Conservation (phyloP, 306 rosid genomes). For the Prunus padus region DNA sequence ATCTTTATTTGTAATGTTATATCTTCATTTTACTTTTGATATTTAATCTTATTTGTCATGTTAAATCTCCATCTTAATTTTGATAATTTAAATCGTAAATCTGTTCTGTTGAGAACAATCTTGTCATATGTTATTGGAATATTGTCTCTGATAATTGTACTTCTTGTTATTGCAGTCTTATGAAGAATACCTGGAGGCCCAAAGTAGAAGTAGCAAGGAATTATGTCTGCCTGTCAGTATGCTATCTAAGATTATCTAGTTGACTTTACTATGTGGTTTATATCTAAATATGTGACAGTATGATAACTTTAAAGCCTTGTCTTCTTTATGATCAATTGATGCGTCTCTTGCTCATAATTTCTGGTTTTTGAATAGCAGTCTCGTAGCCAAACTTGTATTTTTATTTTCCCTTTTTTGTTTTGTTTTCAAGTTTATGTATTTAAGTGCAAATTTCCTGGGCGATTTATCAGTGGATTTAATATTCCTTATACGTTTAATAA, state of each 20-base stretch:
- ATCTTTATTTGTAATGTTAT: neutral
- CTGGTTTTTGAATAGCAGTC: neutral
- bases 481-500: neutral
- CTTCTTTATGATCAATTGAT: neutral
- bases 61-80: neutral
- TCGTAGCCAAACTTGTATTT: neutral
- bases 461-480: neutral
- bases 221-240: conserved; percentile 29
- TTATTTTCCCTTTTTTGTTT: no score
- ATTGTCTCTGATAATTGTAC: neutral
- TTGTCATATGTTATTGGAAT: no score
- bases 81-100: neutral
- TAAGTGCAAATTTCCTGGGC: neutral
- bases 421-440: neutral
- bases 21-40: neutral
- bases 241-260: neutral
- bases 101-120: neutral
- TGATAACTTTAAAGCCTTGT: neutral
- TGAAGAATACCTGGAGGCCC: conserved; percentile 49
- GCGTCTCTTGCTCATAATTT: neutral
- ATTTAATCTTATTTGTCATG: neutral
- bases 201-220: conserved; percentile 37
- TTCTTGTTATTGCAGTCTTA: conserved; percentile 39
- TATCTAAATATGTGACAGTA: neutral
- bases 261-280: neutral